Evolutionary conservation across 2,329 filamentous ascomycete genomes (phyloP).

Genomic region (Beauveria scarabaeidicola): DNA sequence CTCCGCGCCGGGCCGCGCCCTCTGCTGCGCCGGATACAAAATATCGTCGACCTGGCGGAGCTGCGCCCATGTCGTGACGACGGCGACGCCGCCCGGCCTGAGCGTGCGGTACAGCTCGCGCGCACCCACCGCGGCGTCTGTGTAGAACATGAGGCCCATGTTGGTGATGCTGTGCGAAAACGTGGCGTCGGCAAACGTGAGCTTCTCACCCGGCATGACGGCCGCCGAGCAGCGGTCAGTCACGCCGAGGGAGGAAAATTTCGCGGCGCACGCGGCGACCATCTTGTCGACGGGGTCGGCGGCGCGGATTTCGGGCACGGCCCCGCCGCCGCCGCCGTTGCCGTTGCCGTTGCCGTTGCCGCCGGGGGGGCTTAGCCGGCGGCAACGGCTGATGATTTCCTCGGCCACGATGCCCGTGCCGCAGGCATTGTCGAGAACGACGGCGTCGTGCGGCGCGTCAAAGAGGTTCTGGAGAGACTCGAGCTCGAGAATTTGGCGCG

Average conservation of each 20-base stretch:
- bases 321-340: neutral
- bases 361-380: neutral
- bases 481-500: conserved; percentile 10
- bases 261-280: conserved; percentile 14
- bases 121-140: conserved; percentile 22
- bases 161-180: conserved; percentile 32
- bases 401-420: conserved; percentile 19
- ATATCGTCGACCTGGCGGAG: conserved; percentile 14
- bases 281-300: conserved; percentile 17
- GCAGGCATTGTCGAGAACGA: conserved; percentile 22
- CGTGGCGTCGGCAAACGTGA: conserved; percentile 20
- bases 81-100: conserved; percentile 25
- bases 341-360: too few species aligned
- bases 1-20: conserved; percentile 8
- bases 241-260: conserved; percentile 12
- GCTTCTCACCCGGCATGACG: conserved; percentile 18
- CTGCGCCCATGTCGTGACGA: conserved; percentile 24
- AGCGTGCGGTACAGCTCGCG: conserved; percentile 30
- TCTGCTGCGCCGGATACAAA: conserved; percentile 12
- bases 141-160: conserved; percentile 30
- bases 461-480: neutral
- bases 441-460: neutral
- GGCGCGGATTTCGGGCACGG: conserved; percentile 11
- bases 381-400: conserved; percentile 12
- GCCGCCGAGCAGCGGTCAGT: neutral